Base-by-base conservation (phyloP, 106 monocot genomes). In the Dactylorhiza incarnata region DNA sequence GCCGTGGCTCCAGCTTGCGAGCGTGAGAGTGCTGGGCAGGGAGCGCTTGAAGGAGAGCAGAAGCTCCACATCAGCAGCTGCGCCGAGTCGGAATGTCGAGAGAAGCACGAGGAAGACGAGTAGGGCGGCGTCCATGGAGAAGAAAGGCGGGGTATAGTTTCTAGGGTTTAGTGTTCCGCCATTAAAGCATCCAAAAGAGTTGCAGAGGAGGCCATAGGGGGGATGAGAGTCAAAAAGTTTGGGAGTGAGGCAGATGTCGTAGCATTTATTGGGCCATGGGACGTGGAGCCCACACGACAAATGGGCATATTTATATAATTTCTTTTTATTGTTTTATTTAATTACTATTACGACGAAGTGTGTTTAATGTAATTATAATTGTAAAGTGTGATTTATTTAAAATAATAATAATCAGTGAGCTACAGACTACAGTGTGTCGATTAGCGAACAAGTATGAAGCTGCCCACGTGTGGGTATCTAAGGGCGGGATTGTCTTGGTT, bases 21-120 rank as follows among this genome's bases (percentile, higher is more conserved):
- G 83, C 5, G 76, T 43, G 37, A 11, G 11, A 23, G 87, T 83
- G 73, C 73, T 68, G 1, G 87, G 81, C 15, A 92, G 83, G 3
- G 92, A 79, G 78, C 20, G 72, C 85, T 87, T 92, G 80, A 92
- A 92, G 46, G 81, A 71, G 48, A 87, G 54, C 3, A 92, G 81
- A 54, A 81, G 85, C 75, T 85, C 79, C 14, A 77, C 26, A 48
- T 92, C 85, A 7, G 66, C 82, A 45, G 50, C 67, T 29, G 29
- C 3, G 0, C 74, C 45, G 4, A 65, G 37, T 0, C 56, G 61
- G 17, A 24, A 11, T 12, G 54, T 52, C 45, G 70, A 17, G 45
- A 79, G 25, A 59, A 80, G 75, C 50, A 62, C 49, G 77, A 76
- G 75, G 20, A 56, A 50, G 58, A 43, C 6, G 81, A 55, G 50